phyloP scores from a whole-genome alignment of 2,329 filamentous ascomycete species.

The Truncatella angustata region DNA sequence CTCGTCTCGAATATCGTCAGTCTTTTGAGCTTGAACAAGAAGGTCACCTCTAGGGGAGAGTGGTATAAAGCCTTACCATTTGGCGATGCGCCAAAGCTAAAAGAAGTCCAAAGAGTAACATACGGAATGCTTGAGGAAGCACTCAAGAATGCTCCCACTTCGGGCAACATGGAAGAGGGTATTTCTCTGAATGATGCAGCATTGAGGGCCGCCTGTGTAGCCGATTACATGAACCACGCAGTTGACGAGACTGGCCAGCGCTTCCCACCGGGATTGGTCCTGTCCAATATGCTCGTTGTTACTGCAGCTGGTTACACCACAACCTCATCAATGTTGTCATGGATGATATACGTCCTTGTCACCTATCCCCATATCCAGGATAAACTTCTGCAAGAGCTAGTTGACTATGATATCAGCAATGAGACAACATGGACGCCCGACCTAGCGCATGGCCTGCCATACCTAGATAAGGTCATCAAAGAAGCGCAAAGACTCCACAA shows the following conservation, averaged over 20 bases:
- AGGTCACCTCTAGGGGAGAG: slow-evolving; percentile 47
- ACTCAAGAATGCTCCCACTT: slow-evolving; percentile 33
- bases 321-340: slow-evolving; percentile 55
- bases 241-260: slow-evolving; percentile 36
- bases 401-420: slow-evolving; percentile 44
- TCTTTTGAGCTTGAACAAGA: slow-evolving; percentile 55
- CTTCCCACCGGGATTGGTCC: slow-evolving; percentile 40
- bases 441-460: slow-evolving; percentile 43
- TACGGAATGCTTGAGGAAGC: slow-evolving; percentile 25
- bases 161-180: slow-evolving; percentile 35
- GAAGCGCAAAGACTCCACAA: slow-evolving; percentile 59
- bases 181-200: slow-evolving; percentile 28
- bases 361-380: slow-evolving; percentile 55
- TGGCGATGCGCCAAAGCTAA: slow-evolving; percentile 48
- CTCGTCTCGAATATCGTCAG: slow-evolving; percentile 51
- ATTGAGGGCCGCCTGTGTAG: slow-evolving; percentile 26
- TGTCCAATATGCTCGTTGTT: slow-evolving; percentile 44
- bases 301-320: slow-evolving; percentile 62
- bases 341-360: slow-evolving; percentile 53
- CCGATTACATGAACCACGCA: slow-evolving; percentile 47
- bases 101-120: slow-evolving; percentile 25
- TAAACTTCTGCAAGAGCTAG: slow-evolving; percentile 54
- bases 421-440: slow-evolving; percentile 45
- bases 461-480: slow-evolving; percentile 58
- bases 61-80: slow-evolving; percentile 59